Conservation (phyloP, 495 filamentous ascomycete species). For the Neurospora terricola region DNA sequence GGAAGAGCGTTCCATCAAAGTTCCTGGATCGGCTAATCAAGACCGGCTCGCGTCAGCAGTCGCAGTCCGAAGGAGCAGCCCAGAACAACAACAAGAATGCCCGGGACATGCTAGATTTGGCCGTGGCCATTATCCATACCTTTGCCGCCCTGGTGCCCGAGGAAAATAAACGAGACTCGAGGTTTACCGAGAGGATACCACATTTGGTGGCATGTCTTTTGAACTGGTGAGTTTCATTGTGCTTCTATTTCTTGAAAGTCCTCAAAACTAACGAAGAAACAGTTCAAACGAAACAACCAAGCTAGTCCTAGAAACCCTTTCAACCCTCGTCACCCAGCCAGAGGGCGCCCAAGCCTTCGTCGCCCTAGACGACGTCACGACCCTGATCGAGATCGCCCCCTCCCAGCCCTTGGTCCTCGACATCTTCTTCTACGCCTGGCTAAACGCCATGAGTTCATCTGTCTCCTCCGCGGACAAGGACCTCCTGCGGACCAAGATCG, state of each 20-base stretch:
- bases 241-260: background rate
- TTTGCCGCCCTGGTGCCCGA: constrained; percentile 45
- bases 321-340: constrained; percentile 35
- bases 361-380: constrained; percentile 33
- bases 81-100: constrained; percentile 21
- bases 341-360: constrained; percentile 39
- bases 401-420: constrained; percentile 41
- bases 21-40: constrained; percentile 52
- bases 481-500: constrained; percentile 28
- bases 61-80: background rate
- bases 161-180: constrained; percentile 27
- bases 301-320: constrained; percentile 44
- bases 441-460: constrained; percentile 21
- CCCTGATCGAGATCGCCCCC: constrained; percentile 43
- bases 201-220: constrained; percentile 38
- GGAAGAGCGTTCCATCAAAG: constrained; percentile 45
- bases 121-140: constrained; percentile 48
- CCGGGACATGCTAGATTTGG: constrained; percentile 50
- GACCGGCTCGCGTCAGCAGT: constrained; percentile 27
- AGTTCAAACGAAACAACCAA: constrained; percentile 42
- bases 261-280: constrained; percentile 11
- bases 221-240: constrained; percentile 35
- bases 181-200: constrained; percentile 39
- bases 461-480: constrained; percentile 11
- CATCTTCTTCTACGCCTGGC: constrained; percentile 42